Evolutionary conservation across 768 basidiomycete species (phyloP), one percentile per base, ranked within the genome.

Genomic region (Suillus spraguei): DNA sequence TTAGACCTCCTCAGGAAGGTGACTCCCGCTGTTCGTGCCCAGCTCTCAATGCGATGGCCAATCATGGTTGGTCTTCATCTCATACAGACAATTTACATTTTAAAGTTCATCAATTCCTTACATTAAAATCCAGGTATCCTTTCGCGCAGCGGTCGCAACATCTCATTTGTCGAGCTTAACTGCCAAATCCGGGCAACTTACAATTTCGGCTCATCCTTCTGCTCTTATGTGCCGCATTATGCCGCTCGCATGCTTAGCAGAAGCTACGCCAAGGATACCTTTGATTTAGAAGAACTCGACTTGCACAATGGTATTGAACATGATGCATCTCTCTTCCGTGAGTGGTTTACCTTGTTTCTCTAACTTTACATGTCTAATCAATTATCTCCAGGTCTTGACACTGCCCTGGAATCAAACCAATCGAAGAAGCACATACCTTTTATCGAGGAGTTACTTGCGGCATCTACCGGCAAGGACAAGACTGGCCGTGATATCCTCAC

Each of bases 1-100:
- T 82, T 69, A 74, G 80, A 1, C 73, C 87, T 2, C 82, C 89
- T 11, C 74, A 73, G 62, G 80, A 85, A 10, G 85, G 83, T 1
- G 91, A 92, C 67, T 91, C 90, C 68, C 80, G 92, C 3, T 84
- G 85, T 65, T 84, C 87, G 1, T 93, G 91, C 66, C 91, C 91
- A 1, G 90, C 84, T 14, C 72, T 94, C 63, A 94, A 94, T 67
- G 88, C 90, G 0, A 79, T 94, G 84, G 90, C 92, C 8, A 94
- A 94, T 71, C 92, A 94, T 64, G 92, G 92, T 92, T 46, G n/a
- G 68, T 54, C 28, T 17, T 10, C 4, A 64, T 14, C n/a, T 20
- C 11, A n/a, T n/a, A 20, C 22, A 60, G 39, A 38, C 4, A 9
- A 16, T 47, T 47, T 6, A 24, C 47, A 13, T n/a, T n/a, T n/a